Evolutionary conservation across 106 monocot species (phyloP).

Genomic region (Apostasia shenzhenica): DNA sequence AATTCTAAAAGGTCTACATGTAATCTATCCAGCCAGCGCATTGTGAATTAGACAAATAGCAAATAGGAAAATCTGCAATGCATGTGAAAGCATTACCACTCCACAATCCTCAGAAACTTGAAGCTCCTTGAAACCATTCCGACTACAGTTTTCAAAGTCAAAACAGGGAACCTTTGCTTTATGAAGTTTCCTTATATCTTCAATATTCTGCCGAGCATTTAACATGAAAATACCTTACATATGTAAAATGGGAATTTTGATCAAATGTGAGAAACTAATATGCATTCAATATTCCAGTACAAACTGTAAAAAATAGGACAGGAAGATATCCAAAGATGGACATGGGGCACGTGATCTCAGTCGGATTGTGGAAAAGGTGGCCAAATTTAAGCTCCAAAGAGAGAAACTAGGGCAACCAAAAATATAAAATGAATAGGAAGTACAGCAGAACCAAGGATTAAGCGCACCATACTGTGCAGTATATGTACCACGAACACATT

Average conservation of each 20-base stretch:
- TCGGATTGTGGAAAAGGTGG: too few species aligned
- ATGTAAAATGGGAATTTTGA: neutral
- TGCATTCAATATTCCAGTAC: conserved; percentile 1
- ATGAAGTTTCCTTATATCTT: conserved; percentile 70
- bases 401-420: too few species aligned
- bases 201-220: conserved; percentile 61
- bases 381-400: too few species aligned
- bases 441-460: too few species aligned
- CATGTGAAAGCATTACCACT: conserved; percentile 55
- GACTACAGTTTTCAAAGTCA: conserved; percentile 89
- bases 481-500: too few species aligned
- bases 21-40: conserved; percentile 1
- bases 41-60: neutral
- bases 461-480: too few species aligned
- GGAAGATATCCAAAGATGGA: too few species aligned
- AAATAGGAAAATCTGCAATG: conserved; percentile 2
- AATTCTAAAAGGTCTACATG: neutral
- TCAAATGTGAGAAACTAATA: neutral
- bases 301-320: neutral
- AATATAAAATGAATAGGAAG: too few species aligned
- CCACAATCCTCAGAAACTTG: conserved; percentile 96
- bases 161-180: conserved; percentile 88
- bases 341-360: too few species aligned
- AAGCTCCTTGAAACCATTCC: conserved; percentile 84
- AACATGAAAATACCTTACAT: neutral